phyloP scores from a whole-genome alignment of 139 green algal genomes.

The Picochlorum sp. region DNA sequence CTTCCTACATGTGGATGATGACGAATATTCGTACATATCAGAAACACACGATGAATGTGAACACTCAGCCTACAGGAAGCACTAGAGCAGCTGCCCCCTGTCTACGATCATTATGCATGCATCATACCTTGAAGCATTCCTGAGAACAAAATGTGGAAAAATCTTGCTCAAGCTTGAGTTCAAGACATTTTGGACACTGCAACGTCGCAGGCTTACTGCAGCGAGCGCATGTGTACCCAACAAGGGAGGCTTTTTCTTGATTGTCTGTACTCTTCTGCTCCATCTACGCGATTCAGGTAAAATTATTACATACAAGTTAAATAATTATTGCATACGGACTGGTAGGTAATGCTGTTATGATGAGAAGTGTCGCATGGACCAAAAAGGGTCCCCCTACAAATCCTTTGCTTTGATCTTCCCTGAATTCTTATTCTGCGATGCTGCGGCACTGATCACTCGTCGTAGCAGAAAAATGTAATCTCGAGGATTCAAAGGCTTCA shows the following conservation, averaged over 20 bases:
- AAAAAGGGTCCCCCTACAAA: neutral
- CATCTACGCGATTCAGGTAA: neutral
- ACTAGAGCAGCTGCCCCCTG: no score
- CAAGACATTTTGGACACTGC: conserved; percentile 87
- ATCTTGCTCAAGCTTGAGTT: conserved; percentile 62
- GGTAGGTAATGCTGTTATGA: no score
- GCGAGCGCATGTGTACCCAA: conserved; percentile 33
- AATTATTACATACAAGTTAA: no score
- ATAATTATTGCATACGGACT: no score
- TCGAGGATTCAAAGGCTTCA: neutral
- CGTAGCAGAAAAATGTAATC: conserved; percentile 13
- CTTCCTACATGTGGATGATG: conserved; percentile 41
- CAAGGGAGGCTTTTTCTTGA: conserved; percentile 2
- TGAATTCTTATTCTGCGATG: neutral
- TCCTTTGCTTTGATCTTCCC: neutral
- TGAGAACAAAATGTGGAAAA: conserved; percentile 81
- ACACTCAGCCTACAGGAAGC: neutral
- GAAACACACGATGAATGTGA: conserved; percentile 14
- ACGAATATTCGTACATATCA: conserved; percentile 15
- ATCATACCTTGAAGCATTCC: conserved; percentile 88
- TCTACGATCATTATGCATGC: neutral
- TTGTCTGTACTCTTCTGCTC: neutral
- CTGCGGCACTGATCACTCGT: neutral
- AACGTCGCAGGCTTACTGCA: conserved; percentile 73
- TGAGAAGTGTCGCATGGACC: no score